Conservation (phyloP, 192 early-diverging fungal genomes). For the Backusella tarrabulga region DNA sequence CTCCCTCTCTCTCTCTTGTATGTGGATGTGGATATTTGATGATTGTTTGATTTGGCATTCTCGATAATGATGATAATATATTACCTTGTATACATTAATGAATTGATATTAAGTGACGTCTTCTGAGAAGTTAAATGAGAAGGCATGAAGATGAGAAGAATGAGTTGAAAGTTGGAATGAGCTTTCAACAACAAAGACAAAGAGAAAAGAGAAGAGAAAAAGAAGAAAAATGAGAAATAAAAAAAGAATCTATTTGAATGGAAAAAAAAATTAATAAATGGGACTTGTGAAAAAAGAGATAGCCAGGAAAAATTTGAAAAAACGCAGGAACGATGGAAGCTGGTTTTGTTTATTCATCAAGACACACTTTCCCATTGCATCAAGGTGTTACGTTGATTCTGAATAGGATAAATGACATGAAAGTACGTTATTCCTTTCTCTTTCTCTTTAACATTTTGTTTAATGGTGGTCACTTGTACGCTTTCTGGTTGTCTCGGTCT, state of each 20-base stretch:
- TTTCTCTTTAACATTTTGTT: not conserved
- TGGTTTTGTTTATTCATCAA: not conserved
- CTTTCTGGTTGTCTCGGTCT: not conserved
- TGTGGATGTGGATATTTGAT: not conserved
- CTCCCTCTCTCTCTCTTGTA: not conserved
- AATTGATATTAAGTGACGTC: conserved; percentile 7
- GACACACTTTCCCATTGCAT: not conserved
- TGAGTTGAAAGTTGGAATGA: not conserved
- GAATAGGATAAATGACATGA: conserved; percentile 11
- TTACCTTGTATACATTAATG: conserved; percentile 12
- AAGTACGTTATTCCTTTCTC: not conserved
- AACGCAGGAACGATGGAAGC: not conserved
- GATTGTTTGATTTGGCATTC: not conserved
- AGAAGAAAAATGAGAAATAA: not conserved
- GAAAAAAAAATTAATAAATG: conserved; percentile 4
- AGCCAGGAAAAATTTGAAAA: conserved; percentile 3
- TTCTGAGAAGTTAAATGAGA: not conserved
- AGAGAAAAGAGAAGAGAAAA: not conserved
- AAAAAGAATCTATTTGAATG: not conserved
- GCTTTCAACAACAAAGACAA: conserved; percentile 7
- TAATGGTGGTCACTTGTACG: not conserved
- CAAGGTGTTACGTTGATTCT: conserved; percentile 2
- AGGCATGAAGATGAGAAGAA: conserved; percentile 11
- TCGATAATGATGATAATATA: not conserved
- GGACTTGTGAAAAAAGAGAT: conserved; percentile 16